Base-by-base conservation (phyloP, 805 yeast species). In the Blastobotrys robertii region DNA sequence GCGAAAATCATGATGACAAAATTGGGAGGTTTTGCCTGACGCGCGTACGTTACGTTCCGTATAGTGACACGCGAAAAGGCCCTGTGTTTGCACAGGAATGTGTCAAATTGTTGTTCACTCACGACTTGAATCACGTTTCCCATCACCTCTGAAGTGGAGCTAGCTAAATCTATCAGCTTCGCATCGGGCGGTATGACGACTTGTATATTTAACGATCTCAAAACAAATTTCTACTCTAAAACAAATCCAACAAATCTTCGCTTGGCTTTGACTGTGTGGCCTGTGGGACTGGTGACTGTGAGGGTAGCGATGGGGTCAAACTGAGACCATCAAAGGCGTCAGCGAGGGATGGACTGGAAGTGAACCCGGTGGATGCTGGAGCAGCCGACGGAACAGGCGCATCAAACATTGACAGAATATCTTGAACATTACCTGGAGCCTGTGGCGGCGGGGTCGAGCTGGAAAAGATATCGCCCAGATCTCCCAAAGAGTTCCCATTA, bases 391-490 rank as follows among this genome's bases (percentile, higher is more conserved):
- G 25, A 13, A 36, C 40, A 3, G 55, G 42, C 10, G 44, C 39
- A 43, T 13, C 56, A 48, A 74, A 74, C 50, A 74, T 56, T 29
- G 67, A 66, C 59, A 74, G 57, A 39, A 74, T 74, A 50, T 74
- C 79, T 50, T 69, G 57, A 38, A 19, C 33, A 4, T 16, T n/a
- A 44, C 52, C 56, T 38, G 44, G 31, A 8, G 29, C 22, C n/a
- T 36, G 41, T n/a, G 53, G 46, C 13, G 54, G 47, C 3, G 54
- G 44, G 29, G 55, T 39, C 3, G 50, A 34, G n/a, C 48, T 30
- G 3, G 49, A 40, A 41, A 73, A 85, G 42, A 85, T 65, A 57
- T 83, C 94, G 52, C 79, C 84, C 55, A 86, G 68, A 52, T 85
- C 94, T 48, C 77, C 83, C 48, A 86, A 64, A 12, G 80, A 71